phyloP scores from a whole-genome alignment of 805 yeast genomes.

The Dipodascus geniculatus region DNA sequence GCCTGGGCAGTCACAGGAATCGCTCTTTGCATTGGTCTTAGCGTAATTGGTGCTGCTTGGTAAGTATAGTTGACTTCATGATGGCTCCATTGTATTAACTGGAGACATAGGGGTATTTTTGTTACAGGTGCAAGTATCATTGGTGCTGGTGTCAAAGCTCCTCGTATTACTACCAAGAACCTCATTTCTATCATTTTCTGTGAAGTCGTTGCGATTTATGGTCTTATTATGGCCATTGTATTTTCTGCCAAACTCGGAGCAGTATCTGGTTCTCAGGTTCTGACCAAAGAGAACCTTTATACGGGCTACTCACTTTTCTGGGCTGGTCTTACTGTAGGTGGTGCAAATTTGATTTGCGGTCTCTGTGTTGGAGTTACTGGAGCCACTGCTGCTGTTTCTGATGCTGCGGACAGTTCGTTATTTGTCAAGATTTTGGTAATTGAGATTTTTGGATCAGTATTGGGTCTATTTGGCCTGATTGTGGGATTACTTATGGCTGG shows the following conservation, averaged over 20 bases:
- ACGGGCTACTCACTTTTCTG: constrained; percentile 89
- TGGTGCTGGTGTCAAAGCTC: constrained; percentile 98
- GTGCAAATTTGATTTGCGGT: constrained; percentile 91
- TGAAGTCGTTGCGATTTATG: constrained; percentile 98
- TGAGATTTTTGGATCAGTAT: constrained; percentile 93
- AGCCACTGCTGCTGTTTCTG: constrained; percentile 95
- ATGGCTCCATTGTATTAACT: no score
- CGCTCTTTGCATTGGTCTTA: constrained; percentile 79
- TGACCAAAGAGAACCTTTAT: constrained; percentile 74
- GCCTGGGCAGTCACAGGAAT: constrained; percentile 95
- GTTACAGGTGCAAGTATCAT: constrained; percentile 87
- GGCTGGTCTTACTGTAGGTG: constrained; percentile 96
- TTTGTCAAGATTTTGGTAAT: constrained; percentile 93
- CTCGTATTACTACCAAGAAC: constrained; percentile 94
- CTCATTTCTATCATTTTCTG: constrained; percentile 94
- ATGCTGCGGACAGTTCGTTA: constrained; percentile 91
- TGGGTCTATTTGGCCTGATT: constrained; percentile 94
- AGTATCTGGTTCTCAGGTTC: constrained; percentile 48
- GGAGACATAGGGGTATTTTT: constrained; percentile 64
- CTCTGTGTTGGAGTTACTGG: constrained; percentile 96
- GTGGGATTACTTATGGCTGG: constrained; percentile 96
- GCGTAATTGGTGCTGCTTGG: constrained; percentile 98
- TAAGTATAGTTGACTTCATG: constrained; percentile 10
- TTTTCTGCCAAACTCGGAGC: constrained; percentile 77
- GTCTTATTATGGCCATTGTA: constrained; percentile 94